These are phyloP conservation scores for Macrolepiota fuliginosa DNA, from an alignment of 768 basidiomycete species.

Conservation along the genomic window DNA sequence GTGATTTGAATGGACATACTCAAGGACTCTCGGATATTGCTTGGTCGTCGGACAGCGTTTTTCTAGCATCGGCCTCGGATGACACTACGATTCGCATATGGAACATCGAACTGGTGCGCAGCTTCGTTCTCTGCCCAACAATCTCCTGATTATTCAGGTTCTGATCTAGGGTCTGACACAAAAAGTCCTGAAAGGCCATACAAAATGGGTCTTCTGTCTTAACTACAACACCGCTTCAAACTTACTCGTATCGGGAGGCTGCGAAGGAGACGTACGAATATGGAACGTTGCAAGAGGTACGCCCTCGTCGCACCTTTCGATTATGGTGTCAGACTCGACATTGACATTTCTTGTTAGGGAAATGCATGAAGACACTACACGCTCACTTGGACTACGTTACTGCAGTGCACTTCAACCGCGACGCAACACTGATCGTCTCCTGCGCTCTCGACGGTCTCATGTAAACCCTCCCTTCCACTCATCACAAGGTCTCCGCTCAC, in stretches of 20 bases:
- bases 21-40: constrained; percentile 87
- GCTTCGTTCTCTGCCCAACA: not conserved
- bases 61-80: constrained; percentile 90
- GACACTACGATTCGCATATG: constrained; percentile 88
- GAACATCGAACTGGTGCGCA: constrained; percentile 76
- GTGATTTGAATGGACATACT: constrained; percentile 73
- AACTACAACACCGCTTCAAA: constrained; percentile 90
- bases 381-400: constrained; percentile 96
- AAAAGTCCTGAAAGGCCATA: constrained; percentile 76
- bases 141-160: not conserved
- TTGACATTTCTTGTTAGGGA: constrained; percentile 45
- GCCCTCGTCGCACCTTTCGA: constrained; percentile 10
- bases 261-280: constrained; percentile 89
- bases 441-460: constrained; percentile 93
- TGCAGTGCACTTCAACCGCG: constrained; percentile 90
- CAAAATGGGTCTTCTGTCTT: constrained; percentile 87
- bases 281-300: constrained; percentile 87
- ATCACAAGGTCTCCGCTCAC: constrained; percentile 2
- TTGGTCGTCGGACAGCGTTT: constrained; percentile 81
- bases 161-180: constrained; percentile 59
- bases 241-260: constrained; percentile 87
- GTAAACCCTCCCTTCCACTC: constrained; percentile 43
- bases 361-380: constrained; percentile 80
- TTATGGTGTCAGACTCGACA: not conserved
- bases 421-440: constrained; percentile 88